phyloP scores from a whole-genome alignment of 768 basidiomycete species.

The Lactifluus volemus region DNA sequence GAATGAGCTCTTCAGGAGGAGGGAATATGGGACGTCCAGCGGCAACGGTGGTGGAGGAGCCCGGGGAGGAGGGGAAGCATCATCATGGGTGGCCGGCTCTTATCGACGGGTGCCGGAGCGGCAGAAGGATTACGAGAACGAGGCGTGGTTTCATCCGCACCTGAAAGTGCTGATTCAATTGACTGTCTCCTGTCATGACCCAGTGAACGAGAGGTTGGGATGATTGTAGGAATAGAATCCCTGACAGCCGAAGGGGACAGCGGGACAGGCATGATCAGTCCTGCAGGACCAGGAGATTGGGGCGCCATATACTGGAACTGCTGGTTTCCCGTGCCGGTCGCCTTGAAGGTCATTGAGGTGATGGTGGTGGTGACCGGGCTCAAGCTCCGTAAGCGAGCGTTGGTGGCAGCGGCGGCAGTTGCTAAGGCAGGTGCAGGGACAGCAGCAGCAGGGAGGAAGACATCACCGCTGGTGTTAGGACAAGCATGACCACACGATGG shows the following conservation, averaged over 20 bases:
- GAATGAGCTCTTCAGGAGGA: slow-evolving; percentile 85
- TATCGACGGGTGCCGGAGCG: slow-evolving; percentile 51
- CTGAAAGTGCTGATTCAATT: no score
- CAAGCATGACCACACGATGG: no score
- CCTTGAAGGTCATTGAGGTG: no score
- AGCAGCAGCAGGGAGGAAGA: no score
- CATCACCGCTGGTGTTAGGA: no score
- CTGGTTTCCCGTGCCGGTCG: slow-evolving; percentile 50
- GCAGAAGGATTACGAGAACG: slow-evolving; percentile 58
- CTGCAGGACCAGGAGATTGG: slow-evolving; percentile 31
- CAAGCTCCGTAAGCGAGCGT: no score
- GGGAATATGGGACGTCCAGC: slow-evolving; percentile 89
- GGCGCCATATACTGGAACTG: slow-evolving; percentile 59
- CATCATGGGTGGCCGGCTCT: slow-evolving; percentile 81
- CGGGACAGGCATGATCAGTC: slow-evolving; percentile 27
- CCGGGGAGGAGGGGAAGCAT: slow-evolving; percentile 63
- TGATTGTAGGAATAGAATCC: slow-evolving; percentile 44
- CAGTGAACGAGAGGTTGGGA: slow-evolving; percentile 40
- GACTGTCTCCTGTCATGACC: no score
- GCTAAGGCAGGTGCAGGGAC: no score
- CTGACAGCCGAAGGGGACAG: slow-evolving; percentile 38
- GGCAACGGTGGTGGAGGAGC: slow-evolving; percentile 65
- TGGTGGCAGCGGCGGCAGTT: no score
- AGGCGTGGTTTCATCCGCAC: no score
- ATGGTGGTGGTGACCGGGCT: no score